Evolutionary conservation across 345 rosid genomes (phyloP).

Genomic region (Gossypium stocksii): DNA sequence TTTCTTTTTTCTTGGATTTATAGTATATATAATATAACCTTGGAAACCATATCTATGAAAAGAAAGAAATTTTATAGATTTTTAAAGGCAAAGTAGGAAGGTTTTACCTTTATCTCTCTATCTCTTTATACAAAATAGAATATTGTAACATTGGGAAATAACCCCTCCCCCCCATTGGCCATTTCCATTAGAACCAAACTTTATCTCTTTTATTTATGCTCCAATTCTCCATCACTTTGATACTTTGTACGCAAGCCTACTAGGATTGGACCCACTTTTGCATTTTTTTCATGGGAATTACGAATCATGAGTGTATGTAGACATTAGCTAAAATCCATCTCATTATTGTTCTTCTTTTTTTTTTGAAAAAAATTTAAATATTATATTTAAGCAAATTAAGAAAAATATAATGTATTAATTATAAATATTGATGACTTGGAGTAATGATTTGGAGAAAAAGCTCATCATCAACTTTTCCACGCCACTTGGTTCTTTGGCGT

Average conservation of each 20-base stretch:
- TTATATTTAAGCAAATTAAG: neutral
- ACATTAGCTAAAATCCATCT: neutral
- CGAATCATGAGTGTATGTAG: neutral
- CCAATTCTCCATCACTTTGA: conserved; percentile 13
- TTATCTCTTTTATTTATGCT: conserved; percentile 18
- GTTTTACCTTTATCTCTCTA: conserved; percentile 11
- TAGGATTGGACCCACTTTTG: conserved; percentile 22
- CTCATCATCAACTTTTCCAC: conserved; percentile 48
- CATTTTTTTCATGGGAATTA: conserved; percentile 14
- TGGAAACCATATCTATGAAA: conserved; percentile 2
- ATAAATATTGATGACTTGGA: conserved; percentile 37
- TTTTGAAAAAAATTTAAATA: neutral
- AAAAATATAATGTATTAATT: neutral
- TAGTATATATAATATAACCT: neutral
- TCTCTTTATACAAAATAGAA: neutral
- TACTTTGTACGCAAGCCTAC: conserved; percentile 30
- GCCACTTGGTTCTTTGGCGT: conserved; percentile 33
- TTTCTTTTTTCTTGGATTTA: neutral
- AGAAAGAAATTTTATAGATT: conserved; percentile 2
- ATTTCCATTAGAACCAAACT: neutral
- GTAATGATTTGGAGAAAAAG: conserved; percentile 58
- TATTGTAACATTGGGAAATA: neutral
- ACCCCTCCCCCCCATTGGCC: neutral
- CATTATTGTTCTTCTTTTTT: neutral
- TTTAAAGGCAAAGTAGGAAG: conserved; percentile 22